Base-by-base conservation (phyloP, 768 basidiomycete species). In the Cubamyces lactineus region DNA sequence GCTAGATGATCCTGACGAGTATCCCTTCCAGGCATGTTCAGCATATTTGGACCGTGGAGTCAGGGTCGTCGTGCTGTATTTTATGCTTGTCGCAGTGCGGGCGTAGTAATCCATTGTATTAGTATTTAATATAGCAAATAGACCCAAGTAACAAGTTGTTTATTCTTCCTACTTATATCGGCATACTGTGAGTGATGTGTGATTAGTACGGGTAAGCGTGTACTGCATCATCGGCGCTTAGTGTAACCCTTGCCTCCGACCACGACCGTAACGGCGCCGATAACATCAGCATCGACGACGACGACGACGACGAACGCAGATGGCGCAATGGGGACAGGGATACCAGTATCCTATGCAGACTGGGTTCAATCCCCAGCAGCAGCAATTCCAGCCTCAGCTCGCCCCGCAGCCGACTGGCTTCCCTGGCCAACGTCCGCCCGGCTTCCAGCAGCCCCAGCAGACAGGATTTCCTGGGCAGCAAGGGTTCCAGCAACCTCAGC, bases 341-440 rank as follows among this genome's bases (percentile, higher is more conserved):
- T 88, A 86, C 69, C 89, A 92, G 75, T 87, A 89, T 70, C 86
- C 91, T 34, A 77, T 87, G 73, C 89, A 89, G 66, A 89, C 90
- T 2, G 90, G 88, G 15, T 87, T 82, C 73, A 73, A 78, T 57
- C 75, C 76, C 26, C 84, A 84, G 62, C 80, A 80, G 57, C 57
- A 56, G 54, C 54, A 56, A 54, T 76, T 79, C 59, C 77, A 78
- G 42, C 48, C 48, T 49, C 74, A 72, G 66, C 80, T 76, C 26
- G 80, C 86, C 12, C 91, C 92, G 75, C 83, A 79, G 45, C 89
- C 89, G 38, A 89, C 89, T 26, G 87, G 78, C 1, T 81, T 78
- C 63, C 76, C 75, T 9, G 77, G 71, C 21, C 69, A 69, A 45
- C 78, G 55, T 24, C 55, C 46, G n/a, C 55, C 30, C 11, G 64